Percentiles rank a stretch among this genome's conserved stretches.
These are phyloP conservation scores for Pharus latifolius DNA, from an alignment of 176 grass and related monocot genomes.

Conservation along the genomic window DNA sequence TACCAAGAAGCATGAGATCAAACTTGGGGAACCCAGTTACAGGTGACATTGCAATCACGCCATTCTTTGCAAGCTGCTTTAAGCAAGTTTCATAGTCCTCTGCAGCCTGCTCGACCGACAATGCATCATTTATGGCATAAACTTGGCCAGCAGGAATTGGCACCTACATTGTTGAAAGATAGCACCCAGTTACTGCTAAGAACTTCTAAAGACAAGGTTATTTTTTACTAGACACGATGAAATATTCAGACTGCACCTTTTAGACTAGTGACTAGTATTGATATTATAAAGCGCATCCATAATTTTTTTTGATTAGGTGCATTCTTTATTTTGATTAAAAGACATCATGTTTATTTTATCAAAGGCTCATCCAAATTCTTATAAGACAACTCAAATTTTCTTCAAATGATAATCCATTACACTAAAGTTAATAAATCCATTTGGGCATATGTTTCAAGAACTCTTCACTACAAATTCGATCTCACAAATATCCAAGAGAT, in stretches of 20 bases:
- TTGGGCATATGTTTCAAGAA: neutral
- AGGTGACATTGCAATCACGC: constrained; percentile 17
- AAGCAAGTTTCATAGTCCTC: constrained; percentile 57
- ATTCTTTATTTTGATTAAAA: no score
- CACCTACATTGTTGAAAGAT: constrained; percentile 40
- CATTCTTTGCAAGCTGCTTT: constrained; percentile 42
- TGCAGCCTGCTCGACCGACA: constrained; percentile 52
- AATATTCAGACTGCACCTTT: no score
- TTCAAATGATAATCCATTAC: neutral
- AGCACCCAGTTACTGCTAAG: neutral
- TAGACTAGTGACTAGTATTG: no score
- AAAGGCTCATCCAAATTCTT: neutral
- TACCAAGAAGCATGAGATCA: constrained; percentile 79
- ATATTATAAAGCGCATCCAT: no score
- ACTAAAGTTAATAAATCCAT: neutral
- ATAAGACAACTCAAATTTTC: neutral
- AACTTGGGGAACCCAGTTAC: constrained; percentile 57
- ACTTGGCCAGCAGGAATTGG: constrained; percentile 58
- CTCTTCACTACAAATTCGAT: neutral
- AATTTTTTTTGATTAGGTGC: no score
- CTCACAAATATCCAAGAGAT: neutral
- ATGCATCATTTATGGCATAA: constrained; percentile 58
- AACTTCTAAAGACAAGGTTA: neutral
- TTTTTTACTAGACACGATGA: no score
- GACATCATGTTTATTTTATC: neutral